These are phyloP conservation scores for Lobosporangium transversale DNA, from an alignment of 192 early-diverging fungal species.

Conservation along the genomic window DNA sequence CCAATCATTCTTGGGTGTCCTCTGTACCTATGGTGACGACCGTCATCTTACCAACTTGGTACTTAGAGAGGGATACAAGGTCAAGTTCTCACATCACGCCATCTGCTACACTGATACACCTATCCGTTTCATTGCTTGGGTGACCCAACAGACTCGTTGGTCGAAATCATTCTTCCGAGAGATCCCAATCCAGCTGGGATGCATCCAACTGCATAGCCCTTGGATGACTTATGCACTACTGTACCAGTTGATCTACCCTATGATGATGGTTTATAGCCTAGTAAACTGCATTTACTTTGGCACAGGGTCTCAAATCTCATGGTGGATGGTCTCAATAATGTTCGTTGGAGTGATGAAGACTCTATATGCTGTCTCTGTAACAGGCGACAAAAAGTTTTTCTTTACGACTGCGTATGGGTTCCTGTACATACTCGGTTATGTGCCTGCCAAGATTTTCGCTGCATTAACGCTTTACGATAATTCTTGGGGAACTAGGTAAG, in stretches of 20 bases:
- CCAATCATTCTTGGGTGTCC: constrained; percentile 65
- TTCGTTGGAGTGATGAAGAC: constrained; percentile 59
- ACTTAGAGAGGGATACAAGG: constrained; percentile 56
- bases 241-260: constrained; percentile 69
- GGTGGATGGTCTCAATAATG: constrained; percentile 59
- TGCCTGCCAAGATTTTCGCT: constrained; percentile 69
- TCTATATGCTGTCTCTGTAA: constrained; percentile 35
- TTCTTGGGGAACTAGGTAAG: constrained; percentile 64
- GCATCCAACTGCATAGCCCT: constrained; percentile 63
- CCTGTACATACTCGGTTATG: constrained; percentile 61
- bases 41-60: constrained; percentile 69
- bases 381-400: constrained; percentile 49
- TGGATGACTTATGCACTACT: constrained; percentile 71
- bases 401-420: constrained; percentile 58
- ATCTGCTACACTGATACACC: constrained; percentile 71
- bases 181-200: constrained; percentile 57
- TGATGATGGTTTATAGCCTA: constrained; percentile 67
- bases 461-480: constrained; percentile 66
- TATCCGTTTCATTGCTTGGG: constrained; percentile 63
- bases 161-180: constrained; percentile 73
- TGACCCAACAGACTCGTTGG: constrained; percentile 73
- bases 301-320: constrained; percentile 36
- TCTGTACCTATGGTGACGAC: constrained; percentile 75
- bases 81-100: constrained; percentile 66
- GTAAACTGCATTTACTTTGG: constrained; percentile 55